Evolutionary conservation across 495 filamentous ascomycete genomes (phyloP), one percentile per base, ranked within the genome.

Genomic region (Penicilliopsis zonata): DNA sequence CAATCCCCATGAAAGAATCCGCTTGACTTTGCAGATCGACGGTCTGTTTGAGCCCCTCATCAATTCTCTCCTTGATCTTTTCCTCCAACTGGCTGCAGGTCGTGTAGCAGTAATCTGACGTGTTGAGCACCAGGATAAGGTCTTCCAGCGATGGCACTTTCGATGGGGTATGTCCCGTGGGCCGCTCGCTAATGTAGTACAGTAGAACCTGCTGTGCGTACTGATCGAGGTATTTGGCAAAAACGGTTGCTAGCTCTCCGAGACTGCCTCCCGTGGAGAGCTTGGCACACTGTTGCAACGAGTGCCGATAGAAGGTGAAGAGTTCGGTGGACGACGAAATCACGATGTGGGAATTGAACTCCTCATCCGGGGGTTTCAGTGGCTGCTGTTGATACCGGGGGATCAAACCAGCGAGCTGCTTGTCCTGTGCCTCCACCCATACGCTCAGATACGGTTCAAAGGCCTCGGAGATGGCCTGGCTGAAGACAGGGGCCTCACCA

Each of bases 351-450:
- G 83, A 65, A 21, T 83, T 80, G 57, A 96, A 94, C 30, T 98
- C 90, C 49, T 98, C 90, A 34, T 95, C 88, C 1, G 72, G 57
- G 9, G 80, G 74, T 14, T 82, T 70, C 14, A 92, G 63, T 2
- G 86, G 82, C 44, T 94, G 85, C 32, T 72, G 72, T 31, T 82
- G 82, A 56, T 96, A 96, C 54, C 78, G 86, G 2, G 86, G 87
- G 34, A 98, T 80, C 60, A 95, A 75, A 4, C 67, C 63, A 8
- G 85, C 80, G 17, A 98, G 64, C 38, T 92, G 77, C 63, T 80
- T 86, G 47, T 95, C 90, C 55, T 96, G 90, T 17, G 82, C 83
- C 37, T 96, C 90, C 14, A 98, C 87, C 90, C 90, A 98, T 7
- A 95, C 63, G 48, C 85, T 94, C 24, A 98, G 67, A 52, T 96